Evolutionary conservation across 208 protist species (phyloP), one percentile per base, ranked within the genome.

Genomic region (Naegleria fowleri): DNA sequence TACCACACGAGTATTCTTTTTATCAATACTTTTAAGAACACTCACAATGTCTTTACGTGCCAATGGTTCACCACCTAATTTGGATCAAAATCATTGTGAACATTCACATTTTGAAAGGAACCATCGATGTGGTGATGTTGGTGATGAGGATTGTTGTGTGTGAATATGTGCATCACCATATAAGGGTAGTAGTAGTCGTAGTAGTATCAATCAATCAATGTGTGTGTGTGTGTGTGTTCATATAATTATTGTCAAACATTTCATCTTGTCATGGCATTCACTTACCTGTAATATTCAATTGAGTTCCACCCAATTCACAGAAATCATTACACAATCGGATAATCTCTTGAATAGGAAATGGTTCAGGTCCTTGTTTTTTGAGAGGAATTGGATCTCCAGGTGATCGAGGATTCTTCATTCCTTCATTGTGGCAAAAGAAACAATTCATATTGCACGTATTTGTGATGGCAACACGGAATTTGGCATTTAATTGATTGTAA

Each of bases 351-450:
- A 76, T 58, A 7, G 88, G 43, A 76, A 90, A 76, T 33, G 83
- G 36, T 29, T 67, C 67, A 0, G 36, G 36, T n/a, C 88, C 88
- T 51, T n/a, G 38, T 40, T 76, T 39, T 76, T 90, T 90, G 19
- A 90, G 22, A 19, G 88, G 88, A 40, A 48, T 76, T 67, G 33
- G 36, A 67, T 90, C 83, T 40, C 19, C 43, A 13, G n/a, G 11
- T 90, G 59, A 40, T 13, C 88, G 88, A 13, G 88, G 88, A 76
- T 90, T 90, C 38, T 90, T 43, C 88, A 90, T 90, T 59, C 88
- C 88, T 75, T 90, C 88, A 39, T 90, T 90, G 7, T 90, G 88
- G 16, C 88, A 90, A 33, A 90, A 90, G 41, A 90, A 90, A 76
- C 88, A 90, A 43, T 90, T 76, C 88, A 90, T 90, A 39, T 90